These are phyloP conservation scores for Cyberlindnera sargentensis DNA, from an alignment of 805 yeast genomes.

Conservation along the genomic window DNA sequence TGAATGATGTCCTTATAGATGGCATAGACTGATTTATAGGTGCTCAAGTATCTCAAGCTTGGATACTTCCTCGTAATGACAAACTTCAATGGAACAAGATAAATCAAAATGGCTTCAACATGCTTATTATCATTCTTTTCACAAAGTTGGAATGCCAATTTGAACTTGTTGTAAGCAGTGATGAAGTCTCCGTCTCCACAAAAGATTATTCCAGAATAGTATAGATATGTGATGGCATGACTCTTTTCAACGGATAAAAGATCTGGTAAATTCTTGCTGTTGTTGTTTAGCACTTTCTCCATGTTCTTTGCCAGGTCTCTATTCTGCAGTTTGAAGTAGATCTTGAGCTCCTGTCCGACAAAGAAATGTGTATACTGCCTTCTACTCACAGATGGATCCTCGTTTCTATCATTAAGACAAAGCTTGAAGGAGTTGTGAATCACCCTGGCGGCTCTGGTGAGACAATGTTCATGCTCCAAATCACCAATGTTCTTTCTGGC, in stretches of 20 bases:
- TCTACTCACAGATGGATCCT: constrained; percentile 42
- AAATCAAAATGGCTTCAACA: constrained; percentile 37
- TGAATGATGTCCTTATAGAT: constrained; percentile 26
- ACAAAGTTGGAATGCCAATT: constrained; percentile 33
- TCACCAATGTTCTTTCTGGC: constrained; percentile 12
- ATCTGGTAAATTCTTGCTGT: constrained; percentile 46
- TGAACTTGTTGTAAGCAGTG: constrained; percentile 44
- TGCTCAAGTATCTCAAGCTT: constrained; percentile 28
- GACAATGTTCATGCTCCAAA: constrained; percentile 25
- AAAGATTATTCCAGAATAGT: constrained; percentile 61
- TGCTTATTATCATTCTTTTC: constrained; percentile 14
- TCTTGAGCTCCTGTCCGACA: constrained; percentile 58
- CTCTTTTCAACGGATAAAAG: constrained; percentile 36
- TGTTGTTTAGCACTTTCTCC: constrained; percentile 58
- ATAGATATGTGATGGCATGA: constrained; percentile 55
- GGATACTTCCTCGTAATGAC: constrained; percentile 45
- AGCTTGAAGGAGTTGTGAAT: constrained; percentile 69
- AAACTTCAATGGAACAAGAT: constrained; percentile 59
- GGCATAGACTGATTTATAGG: constrained; percentile 39
- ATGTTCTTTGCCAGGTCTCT: constrained; percentile 68
- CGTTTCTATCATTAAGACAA: constrained; percentile 71
- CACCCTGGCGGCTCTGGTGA: constrained; percentile 53
- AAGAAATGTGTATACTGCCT: constrained; percentile 63
- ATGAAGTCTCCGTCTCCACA: constrained; percentile 57
- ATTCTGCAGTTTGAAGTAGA: constrained; percentile 61